Evolutionary conservation across 2,329 filamentous ascomycete genomes (phyloP).

Genomic region (Neobulgaria alba): DNA sequence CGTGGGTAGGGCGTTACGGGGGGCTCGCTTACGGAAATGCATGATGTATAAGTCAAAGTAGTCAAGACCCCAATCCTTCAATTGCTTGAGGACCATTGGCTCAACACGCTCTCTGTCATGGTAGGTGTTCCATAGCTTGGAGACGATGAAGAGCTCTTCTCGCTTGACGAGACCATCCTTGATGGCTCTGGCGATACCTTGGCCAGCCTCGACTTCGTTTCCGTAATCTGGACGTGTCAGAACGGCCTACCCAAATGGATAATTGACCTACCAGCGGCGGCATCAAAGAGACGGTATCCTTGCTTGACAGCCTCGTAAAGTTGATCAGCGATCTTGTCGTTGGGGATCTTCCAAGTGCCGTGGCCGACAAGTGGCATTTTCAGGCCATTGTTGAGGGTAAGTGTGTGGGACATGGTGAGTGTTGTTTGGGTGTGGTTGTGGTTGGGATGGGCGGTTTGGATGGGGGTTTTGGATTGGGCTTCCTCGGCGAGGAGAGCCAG

Average conservation of each 20-base stretch:
- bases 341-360: slow-evolving; percentile 60
- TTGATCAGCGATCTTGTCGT: slow-evolving; percentile 49
- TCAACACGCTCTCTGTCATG: slow-evolving; percentile 40
- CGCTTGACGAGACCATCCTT: slow-evolving; percentile 61
- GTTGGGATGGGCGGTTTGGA: not conserved
- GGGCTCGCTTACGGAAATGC: slow-evolving; percentile 32
- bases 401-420: slow-evolving; percentile 16
- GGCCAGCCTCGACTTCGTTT: slow-evolving; percentile 67
- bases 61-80: slow-evolving; percentile 39
- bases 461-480: too few species aligned
- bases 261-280: slow-evolving; percentile 49
- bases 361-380: slow-evolving; percentile 52
- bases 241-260: slow-evolving; percentile 32
- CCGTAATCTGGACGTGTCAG: slow-evolving; percentile 53
- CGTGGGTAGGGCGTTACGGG: not conserved
- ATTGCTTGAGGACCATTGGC: slow-evolving; percentile 49
- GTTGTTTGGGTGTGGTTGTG: not conserved
- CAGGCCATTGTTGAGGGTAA: slow-evolving; percentile 37
- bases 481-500: not conserved
- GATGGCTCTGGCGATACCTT: slow-evolving; percentile 69
- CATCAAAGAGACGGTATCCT: slow-evolving; percentile 50
- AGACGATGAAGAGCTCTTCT: slow-evolving; percentile 54
- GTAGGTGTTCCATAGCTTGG: slow-evolving; percentile 59
- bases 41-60: slow-evolving; percentile 46
- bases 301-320: slow-evolving; percentile 57